Evolutionary conservation across 1,284 basidiomycete genomes (phyloP), one percentile per base, ranked within the genome.

Genomic region (Cutaneotrichosporon cutaneum): DNA sequence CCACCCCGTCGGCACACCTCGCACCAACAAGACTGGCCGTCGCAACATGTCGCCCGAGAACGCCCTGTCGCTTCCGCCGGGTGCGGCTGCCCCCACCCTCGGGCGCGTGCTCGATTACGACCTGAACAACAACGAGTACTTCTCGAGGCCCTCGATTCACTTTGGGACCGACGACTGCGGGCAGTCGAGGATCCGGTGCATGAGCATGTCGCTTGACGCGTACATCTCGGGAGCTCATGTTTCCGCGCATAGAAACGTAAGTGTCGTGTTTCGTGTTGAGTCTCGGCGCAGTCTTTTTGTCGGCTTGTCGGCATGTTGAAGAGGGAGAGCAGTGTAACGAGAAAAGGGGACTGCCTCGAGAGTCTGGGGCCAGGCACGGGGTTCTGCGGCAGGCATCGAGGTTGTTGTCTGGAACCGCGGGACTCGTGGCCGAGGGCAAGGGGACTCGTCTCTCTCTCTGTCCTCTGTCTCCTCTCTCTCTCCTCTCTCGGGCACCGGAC

Each of bases 1-100:
- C 30, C 44, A 50, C 22, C 56, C 33, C 45, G n/a, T 51, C 26
- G 47, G 56, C 35, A 50, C 47, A 8, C 56, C 22, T 4, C 56
- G 56, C 22, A 47, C 42, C 9, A 56, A 56, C 32, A 47, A 26
- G 18, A 47, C 55, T 47, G 52, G 52, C 13, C 52, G 52, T 22
- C 52, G 35, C 4, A 21, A 35, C 22, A 26, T 54, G 22, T 39
- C 52, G 11, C 22, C 33, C 35, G 30, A 39, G 13, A 14, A 35
- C 26, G 33, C 18, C 24, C 11, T 33, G 35, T 32, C 61, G n/a
- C 61, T 62, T 27, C 61, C 61, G n/a, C 61, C 61, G 22, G 61
- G 61, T 16, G 61, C 61, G 22, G 61, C 61, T 16, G 47, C 58
- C 30, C 57, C 61, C n/a, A 35, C 54, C 8, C 48, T 62, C 27